Percentiles rank a stretch among this genome's conserved stretches.
These are phyloP conservation scores for Fraxinus dipetala DNA, from an alignment of 305 asterid species.

Conservation along the genomic window DNA sequence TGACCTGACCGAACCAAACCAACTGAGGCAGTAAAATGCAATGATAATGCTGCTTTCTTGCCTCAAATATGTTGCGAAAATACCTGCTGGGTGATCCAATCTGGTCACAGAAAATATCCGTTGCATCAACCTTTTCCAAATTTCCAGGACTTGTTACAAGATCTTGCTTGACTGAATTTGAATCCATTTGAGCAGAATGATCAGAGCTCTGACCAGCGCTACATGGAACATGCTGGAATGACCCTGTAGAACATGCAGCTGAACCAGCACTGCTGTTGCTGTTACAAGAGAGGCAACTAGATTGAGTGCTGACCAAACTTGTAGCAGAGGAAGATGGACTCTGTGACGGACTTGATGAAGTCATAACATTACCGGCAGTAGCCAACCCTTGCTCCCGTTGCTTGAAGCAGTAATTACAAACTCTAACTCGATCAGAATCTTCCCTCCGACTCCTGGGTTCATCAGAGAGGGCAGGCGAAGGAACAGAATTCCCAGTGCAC, in stretches of 20 bases:
- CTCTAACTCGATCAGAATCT: constrained; percentile 63
- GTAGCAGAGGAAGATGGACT: constrained; percentile 59
- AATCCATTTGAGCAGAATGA: constrained; percentile 43
- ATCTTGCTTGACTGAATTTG: constrained; percentile 35
- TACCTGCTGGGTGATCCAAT: constrained; percentile 65
- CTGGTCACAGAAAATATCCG: constrained; percentile 40
- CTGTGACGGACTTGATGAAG: constrained; percentile 45
- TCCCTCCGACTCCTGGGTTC: constrained; percentile 50
- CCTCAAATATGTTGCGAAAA: constrained; percentile 16
- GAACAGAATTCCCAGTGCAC: constrained; percentile 63
- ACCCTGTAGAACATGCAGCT: constrained; percentile 53
- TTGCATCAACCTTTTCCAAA: constrained; percentile 36
- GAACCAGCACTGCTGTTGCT: constrained; percentile 72
- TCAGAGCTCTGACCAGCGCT: constrained; percentile 39
- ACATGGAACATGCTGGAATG: constrained; percentile 61
- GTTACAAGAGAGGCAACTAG: constrained; percentile 58
- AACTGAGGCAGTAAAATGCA: constrained; percentile 18
- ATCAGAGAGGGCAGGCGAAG: constrained; percentile 40
- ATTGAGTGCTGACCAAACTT: constrained; percentile 68
- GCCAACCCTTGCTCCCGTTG: constrained; percentile 54
- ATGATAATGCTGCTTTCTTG: constrained; percentile 17
- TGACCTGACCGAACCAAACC: constrained; percentile 16
- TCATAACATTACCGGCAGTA: constrained; percentile 36
- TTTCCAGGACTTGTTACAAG: constrained; percentile 35
- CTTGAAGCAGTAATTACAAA: constrained; percentile 74